Evolutionary conservation across 2,329 filamentous ascomycete genomes (phyloP), one percentile per base, ranked within the genome.

Genomic region (Triangularia setosa): DNA sequence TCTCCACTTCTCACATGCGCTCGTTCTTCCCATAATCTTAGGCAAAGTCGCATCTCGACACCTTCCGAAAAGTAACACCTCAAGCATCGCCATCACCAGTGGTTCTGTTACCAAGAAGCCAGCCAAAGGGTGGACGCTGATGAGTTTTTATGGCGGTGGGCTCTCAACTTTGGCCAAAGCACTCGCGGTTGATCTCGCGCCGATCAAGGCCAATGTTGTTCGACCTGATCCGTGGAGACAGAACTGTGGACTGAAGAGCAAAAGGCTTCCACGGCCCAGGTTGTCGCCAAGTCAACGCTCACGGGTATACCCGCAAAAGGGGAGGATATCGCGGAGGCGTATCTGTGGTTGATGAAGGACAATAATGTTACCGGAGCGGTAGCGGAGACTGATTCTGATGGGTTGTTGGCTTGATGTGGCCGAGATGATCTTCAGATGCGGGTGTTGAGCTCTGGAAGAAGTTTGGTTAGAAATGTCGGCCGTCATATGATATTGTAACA

Each of bases 191-290:
- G 87, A 90, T 69, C 71, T 91, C 62, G 81, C 80, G 67, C 88
- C 88, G 0, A 74, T 90, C 8, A 76, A 89, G 1, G 87, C 90
- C 25, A 91, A 91, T 71, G 71, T 82, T 0, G 84, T 90, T 1
- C 78, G 75, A 61, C 86, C 87, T 0, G 88, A 87, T 76, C 79
- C 0, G 78, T 84, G 0, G 73, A 79, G 44, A 87, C 84, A 5
- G 79, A 79, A 52, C 61, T 83, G 28, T 81, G 74, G 73, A 73
- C 69, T 16, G 69, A 73, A 30, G 52, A 67, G 52, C 68, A 68
- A 24, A 58, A 67, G 33, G 61, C 35, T 8, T 62, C 73, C 21
- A 70, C 74, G 58, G 59, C 44, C 3, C 4, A 28, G 5, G 23
- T 30, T 0, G 30, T 67, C n/a, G 66, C 65, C 40, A 61, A 55